Base-by-base conservation (phyloP, 441 rosid genomes). In the Adansonia madagascariensis region DNA sequence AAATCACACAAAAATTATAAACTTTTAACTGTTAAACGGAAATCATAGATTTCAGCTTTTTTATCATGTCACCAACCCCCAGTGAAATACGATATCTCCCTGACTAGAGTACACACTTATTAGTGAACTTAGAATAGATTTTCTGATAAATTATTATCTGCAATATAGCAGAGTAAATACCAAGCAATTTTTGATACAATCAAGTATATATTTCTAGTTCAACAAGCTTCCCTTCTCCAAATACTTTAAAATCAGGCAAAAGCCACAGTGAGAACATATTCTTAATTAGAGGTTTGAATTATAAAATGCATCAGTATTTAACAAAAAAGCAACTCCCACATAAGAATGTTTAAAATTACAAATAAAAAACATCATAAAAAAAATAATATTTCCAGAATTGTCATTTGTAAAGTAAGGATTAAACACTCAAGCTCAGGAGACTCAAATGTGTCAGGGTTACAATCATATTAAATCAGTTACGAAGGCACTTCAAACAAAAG, bases 1-100 rank as follows among this genome's bases (percentile, higher is more conserved):
- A 31, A 71, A 31, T n/a, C 15, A 31, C 10, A 43, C 1, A 27
- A 12, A 70, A 27, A 15, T 0, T 27, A 52, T n/a, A 52, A 15
- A 55, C 61, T 52, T 50, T 71, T 71, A 52, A 35, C 47, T 53
- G 22, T 52, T 53, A 71, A 52, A 71, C 10, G 27, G 73, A 65
- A 71, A 31, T 15, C 39, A n/a, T 17, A 52, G n/a, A 52, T 31
- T 53, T 35, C 62, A 17, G 8, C 27, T 14, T 47, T 44, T 11
- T 20, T 20, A 18, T 67, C 31, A 39, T 41, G 18, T 65, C 70
- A 62, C 14, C 52, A 61, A 44, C 15, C 46, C 7, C 50, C 31
- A 67, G 72, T 18, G 39, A 67, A 64, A n/a, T 64, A n/a, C 5
- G 14, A 24, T 39, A 8, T n/a, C 11, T 3, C 47, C 46, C 18